Percentiles rank a stretch among this genome's conserved stretches.
Conservation (phyloP, 495 filamentous ascomycete species). For the Margaritispora aquatica region DNA sequence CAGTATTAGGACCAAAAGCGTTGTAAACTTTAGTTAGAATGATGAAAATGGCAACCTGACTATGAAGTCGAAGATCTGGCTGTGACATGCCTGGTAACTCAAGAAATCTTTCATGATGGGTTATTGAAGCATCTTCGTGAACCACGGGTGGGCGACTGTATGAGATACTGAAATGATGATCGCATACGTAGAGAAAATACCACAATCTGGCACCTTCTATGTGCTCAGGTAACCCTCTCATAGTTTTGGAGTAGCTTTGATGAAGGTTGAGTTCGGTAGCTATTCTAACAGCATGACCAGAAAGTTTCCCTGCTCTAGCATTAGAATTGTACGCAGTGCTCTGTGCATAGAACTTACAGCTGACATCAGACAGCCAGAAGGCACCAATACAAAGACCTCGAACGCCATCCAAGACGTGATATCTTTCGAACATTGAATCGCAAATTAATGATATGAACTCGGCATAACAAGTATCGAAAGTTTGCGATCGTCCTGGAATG, state of each 20-base stretch:
- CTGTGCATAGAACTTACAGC: conserved; percentile 14
- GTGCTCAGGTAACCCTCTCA: conserved; percentile 35
- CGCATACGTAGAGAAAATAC: conserved; percentile 37
- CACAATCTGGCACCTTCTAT: conserved; percentile 35
- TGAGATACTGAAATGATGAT: conserved; percentile 38
- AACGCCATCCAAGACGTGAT: conserved; percentile 30
- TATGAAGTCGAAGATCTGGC: conserved; percentile 46
- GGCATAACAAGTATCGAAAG: conserved; percentile 30
- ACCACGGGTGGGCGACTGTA: conserved; percentile 36
- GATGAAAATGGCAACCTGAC: conserved; percentile 52
- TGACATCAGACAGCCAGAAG: conserved; percentile 34
- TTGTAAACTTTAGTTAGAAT: conserved; percentile 53
- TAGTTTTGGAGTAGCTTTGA: conserved; percentile 40
- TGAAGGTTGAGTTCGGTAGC: conserved; percentile 36
- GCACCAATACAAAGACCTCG: conserved; percentile 32
- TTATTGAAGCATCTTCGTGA: conserved; percentile 46
- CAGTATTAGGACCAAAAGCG: conserved; percentile 48
- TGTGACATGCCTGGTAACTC: conserved; percentile 39
- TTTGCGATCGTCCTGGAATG: conserved; percentile 30
- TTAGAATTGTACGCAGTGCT: conserved; percentile 1
- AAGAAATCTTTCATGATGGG: conserved; percentile 45
- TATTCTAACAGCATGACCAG: conserved; percentile 35
- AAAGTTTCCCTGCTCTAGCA: conserved; percentile 30
- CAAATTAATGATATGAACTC: conserved; percentile 31
- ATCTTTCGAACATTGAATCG: conserved; percentile 32